Evolutionary conservation across 257 asterid genomes (phyloP), one percentile per base, ranked within the genome.

Genomic region (Solanum chiquidenum): DNA sequence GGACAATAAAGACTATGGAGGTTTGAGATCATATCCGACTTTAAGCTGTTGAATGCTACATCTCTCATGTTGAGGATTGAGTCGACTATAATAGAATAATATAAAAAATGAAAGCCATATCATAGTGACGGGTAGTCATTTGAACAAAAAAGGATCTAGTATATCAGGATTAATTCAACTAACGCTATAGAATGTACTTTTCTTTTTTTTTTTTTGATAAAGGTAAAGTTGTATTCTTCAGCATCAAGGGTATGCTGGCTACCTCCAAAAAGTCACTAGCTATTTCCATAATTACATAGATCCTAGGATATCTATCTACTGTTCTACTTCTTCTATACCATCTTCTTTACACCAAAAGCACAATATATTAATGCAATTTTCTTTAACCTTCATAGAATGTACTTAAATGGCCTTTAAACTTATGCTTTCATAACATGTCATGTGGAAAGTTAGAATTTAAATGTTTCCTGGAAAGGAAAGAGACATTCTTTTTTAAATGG

Each of bases 1-100:
- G 18, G 92, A 92, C 88, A 87, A 87, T 76, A 95, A 97, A 91
- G 94, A 93, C 86, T 94, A 97, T 89, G 93, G 91, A 94, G 98
- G 98, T 96, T 86, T 88, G 91, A 86, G 27, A 58, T 38, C 55
- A 84, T 80, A 87, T n/a, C 18, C 85, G 23, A 20, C 44, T 86
- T 68, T 85, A 40, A 35, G 5, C 14, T 79, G 13, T 44, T 14
- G 25, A 79, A 0, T 14, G 25, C 64, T 79, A 44, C 84, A 42
- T 25, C 37, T 44, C 37, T 25, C 3, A 79, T 79, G 84, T 77
- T 77, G 1, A 77, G 64, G 38, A 77, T 42, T 42, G 3, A 1
- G 38, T 25, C 14, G 8, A 9, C 62, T 77, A 77, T 38, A 77
- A 77, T 7, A 40, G 35, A 40, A 77, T 44, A 76, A 42, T 25